Base-by-base conservation (phyloP, 306 rosid genomes). In the Cucurbita ficifolia region DNA sequence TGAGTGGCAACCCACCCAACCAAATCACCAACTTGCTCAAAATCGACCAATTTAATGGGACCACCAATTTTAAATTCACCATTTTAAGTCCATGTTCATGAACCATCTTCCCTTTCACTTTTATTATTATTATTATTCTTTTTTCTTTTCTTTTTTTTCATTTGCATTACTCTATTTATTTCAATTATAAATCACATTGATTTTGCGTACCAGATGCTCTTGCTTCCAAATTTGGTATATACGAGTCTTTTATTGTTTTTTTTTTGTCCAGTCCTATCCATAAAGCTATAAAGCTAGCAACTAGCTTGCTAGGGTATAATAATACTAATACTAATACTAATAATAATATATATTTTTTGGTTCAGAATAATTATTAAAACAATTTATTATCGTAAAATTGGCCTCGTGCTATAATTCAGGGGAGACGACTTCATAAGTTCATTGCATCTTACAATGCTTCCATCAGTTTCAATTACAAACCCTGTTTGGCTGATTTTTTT, bases 361-460 rank as follows among this genome's bases (percentile, higher is more conserved):
- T 4, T 6, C 3, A 14, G 19, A 33, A 59, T 29, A 24, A 58
- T 19, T 55, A 55, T 59, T 59, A 13, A 4, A 13, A 13, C 21
- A 35, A 60, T 33, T 33, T 33, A 12, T 59, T 59, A 33, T 2
- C 50, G 18, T 64, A n/a, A 64, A 67, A 16, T 68, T 21, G 73
- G 56, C 73, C 73, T 68, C 73, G 73, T 68, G 73, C 45, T 68
- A 12, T 46, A 65, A 46, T 46, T 6, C 21, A 68, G 1, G 19
- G 55, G 70, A 68, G 73, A 46, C 5, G 73, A 68, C 73, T 68
- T 43, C 19, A 12, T 46, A 46, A 68, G 54, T 68, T 68, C 73
- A 68, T 18, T 68, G 73, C 40, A 68, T 22, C 73, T 68, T 68
- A 19, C 52, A 12, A 67, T 67, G 72, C 7, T 42, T 67, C 39